These are phyloP conservation scores for Allium sativum DNA, from an alignment of 106 monocot species.

Conservation along the genomic window DNA sequence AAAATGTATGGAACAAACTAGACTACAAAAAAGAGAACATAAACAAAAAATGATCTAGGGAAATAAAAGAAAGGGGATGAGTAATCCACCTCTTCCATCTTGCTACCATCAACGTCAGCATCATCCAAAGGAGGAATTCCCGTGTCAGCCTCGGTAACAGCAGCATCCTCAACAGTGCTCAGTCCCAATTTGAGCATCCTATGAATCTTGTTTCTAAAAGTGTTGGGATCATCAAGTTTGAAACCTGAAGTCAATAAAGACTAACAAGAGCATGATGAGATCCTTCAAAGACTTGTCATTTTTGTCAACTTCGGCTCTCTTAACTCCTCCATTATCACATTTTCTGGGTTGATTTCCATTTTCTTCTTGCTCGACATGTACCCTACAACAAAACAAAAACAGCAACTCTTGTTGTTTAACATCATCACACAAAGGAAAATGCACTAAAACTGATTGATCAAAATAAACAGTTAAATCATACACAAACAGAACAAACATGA, in stretches of 20 bases:
- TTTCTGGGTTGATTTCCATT: constrained; percentile 81
- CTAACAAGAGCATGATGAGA: constrained; percentile 54
- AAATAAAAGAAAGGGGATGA: too few relatives aligned
- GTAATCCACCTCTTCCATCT: constrained; percentile 84
- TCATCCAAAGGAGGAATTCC: constrained; percentile 66
- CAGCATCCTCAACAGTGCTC: constrained; percentile 60
- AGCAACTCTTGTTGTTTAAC: too few relatives aligned
- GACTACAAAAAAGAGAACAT: too few relatives aligned
- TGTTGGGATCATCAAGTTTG: constrained; percentile 76
- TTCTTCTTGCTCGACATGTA: constrained; percentile 87
- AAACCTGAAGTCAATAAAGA: constrained; percentile 62
- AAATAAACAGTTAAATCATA: too few relatives aligned
- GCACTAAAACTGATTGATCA: too few relatives aligned
- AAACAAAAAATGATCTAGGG: too few relatives aligned
- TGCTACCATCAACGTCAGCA: constrained; percentile 53
- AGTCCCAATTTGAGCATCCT: constrained; percentile 66
- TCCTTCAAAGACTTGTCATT: constrained; percentile 79
- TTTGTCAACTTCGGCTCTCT: constrained; percentile 68
- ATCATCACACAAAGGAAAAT: too few relatives aligned
- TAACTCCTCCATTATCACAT: constrained; percentile 74
- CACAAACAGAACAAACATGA: too few relatives aligned
- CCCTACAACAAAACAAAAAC: too few relatives aligned
- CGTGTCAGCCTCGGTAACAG: constrained; percentile 30
- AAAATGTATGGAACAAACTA: too few relatives aligned
- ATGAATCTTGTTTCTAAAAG: constrained; percentile 67